phyloP scores from a whole-genome alignment of 768 basidiomycete species.

The Paxillus ammoniavirescens region DNA sequence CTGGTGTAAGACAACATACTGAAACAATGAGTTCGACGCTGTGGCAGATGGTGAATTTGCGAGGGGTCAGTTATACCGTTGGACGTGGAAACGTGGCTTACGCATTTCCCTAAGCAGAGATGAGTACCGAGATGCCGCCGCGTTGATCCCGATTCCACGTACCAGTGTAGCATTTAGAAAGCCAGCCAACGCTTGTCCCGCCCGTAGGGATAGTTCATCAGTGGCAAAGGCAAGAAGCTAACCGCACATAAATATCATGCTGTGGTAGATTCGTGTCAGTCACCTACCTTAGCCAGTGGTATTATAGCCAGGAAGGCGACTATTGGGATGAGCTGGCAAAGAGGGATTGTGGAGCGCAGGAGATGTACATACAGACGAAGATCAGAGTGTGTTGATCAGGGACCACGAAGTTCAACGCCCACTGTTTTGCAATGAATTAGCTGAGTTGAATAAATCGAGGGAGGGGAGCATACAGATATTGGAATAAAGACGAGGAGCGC shows the following conservation, averaged over 20 bases:
- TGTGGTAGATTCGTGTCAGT: neutral
- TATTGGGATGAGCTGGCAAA: conserved; percentile 22
- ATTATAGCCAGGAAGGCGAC: conserved; percentile 82
- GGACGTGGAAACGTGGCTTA: conserved; percentile 7
- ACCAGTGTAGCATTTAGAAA: conserved; percentile 85
- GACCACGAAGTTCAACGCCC: conserved; percentile 67
- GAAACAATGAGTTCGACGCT: conserved; percentile 68
- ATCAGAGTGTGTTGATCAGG: conserved; percentile 55
- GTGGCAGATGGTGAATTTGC: neutral
- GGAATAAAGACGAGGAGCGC: conserved; percentile 69
- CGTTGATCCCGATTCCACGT: conserved; percentile 16
- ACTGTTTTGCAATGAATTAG: conserved; percentile 39
- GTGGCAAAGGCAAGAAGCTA: conserved; percentile 83
- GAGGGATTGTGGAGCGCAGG: neutral
- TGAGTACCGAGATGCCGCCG: neutral
- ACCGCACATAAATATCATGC: conserved; percentile 1
- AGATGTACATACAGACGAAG: conserved; percentile 63
- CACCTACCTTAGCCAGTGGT: conserved; percentile 71
- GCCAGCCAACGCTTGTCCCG: conserved; percentile 82
- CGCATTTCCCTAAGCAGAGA: conserved; percentile 29
- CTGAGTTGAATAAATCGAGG: neutral
- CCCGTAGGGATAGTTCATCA: conserved; percentile 77
- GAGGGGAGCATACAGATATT: conserved; percentile 47
- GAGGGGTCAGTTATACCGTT: neutral
- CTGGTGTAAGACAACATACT: conserved; percentile 34